Evolutionary conservation across 1,284 basidiomycete genomes (phyloP).

Genomic region (Cutaneotrichosporon spelunceum): DNA sequence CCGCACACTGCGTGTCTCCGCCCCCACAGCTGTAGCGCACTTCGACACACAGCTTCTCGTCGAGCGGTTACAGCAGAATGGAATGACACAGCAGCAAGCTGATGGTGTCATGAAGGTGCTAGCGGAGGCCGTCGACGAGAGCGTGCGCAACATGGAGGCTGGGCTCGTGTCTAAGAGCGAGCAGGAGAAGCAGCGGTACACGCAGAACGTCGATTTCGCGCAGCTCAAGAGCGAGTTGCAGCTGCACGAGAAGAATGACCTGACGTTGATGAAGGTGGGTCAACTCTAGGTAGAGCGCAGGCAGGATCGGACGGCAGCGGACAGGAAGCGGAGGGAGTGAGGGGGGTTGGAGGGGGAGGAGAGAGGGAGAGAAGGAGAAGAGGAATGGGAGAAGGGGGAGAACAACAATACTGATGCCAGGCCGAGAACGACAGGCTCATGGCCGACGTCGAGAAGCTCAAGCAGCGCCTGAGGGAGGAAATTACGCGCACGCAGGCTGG

Average conservation of each 20-base stretch:
- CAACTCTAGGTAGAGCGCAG: no score
- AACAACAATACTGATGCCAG: neutral
- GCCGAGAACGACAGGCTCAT: slow-evolving; percentile 90
- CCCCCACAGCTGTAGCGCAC: slow-evolving; percentile 52
- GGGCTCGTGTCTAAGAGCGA: slow-evolving; percentile 92
- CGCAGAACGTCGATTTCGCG: slow-evolving; percentile 95
- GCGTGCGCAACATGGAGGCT: slow-evolving; percentile 85
- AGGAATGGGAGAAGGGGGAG: neutral
- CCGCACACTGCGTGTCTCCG: slow-evolving; percentile 24
- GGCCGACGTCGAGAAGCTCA: slow-evolving; percentile 90
- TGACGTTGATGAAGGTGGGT: slow-evolving; percentile 76
- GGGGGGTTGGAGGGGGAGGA: neutral
- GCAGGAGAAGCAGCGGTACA: slow-evolving; percentile 94
- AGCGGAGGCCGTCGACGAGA: slow-evolving; percentile 92
- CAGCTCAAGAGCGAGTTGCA: slow-evolving; percentile 95
- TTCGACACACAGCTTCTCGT: slow-evolving; percentile 95
- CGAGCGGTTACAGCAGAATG: slow-evolving; percentile 78
- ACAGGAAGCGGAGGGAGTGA: no score
- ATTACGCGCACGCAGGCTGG: slow-evolving; percentile 90
- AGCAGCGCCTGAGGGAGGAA: slow-evolving; percentile 88
- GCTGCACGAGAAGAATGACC: slow-evolving; percentile 95
- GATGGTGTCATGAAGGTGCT: slow-evolving; percentile 93
- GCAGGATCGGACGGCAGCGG: neutral
- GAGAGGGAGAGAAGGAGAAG: no score
- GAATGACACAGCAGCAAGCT: slow-evolving; percentile 79